A percentile compares a stretch with the other conserved stretches of the same genome.
Evolutionary conservation across 1,284 basidiomycete genomes (phyloP).

Genomic region (Fistulinella staudtii): DNA sequence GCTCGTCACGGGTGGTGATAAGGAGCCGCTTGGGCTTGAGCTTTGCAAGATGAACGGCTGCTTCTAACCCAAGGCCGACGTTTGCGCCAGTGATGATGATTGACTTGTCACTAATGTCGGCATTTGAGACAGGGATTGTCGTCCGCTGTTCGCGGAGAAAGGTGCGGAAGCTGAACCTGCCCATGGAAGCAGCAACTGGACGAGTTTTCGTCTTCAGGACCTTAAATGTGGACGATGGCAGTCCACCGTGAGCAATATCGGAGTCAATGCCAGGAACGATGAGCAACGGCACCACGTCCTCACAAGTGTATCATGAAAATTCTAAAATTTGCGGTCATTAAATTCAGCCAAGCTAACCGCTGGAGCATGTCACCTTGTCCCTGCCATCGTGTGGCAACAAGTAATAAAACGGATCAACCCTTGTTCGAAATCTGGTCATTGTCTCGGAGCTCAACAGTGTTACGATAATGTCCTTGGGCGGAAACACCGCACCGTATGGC

Average conservation of each 20-base stretch:
- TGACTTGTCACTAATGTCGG: conserved; percentile 29
- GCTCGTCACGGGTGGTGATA: conserved; percentile 28
- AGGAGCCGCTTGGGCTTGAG: conserved; percentile 27
- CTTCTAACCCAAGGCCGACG: conserved; percentile 34
- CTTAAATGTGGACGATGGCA: neutral
- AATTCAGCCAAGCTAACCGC: too few species aligned
- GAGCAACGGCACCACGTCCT: neutral
- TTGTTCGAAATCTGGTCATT: too few species aligned
- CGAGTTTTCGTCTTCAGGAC: too few species aligned
- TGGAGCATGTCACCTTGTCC: too few species aligned
- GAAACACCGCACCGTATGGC: too few species aligned
- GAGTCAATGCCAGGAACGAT: neutral
- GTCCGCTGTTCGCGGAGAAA: conserved; percentile 27
- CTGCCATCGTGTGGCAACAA: too few species aligned
- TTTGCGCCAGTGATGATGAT: conserved; percentile 33
- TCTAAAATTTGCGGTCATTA: too few species aligned
- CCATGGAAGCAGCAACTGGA: conserved; percentile 13
- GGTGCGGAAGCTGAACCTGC: conserved; percentile 13
- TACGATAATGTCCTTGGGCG: too few species aligned
- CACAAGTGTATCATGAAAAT: too few species aligned
- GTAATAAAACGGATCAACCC: too few species aligned
- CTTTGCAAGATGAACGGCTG: conserved; percentile 27
- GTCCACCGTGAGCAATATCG: neutral
- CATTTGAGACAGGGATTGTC: conserved; percentile 19
- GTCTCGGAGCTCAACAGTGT: too few species aligned